phyloP scores from a whole-genome alignment of 2,329 filamentous ascomycete species.

The Chaetomiaceae sp. region DNA sequence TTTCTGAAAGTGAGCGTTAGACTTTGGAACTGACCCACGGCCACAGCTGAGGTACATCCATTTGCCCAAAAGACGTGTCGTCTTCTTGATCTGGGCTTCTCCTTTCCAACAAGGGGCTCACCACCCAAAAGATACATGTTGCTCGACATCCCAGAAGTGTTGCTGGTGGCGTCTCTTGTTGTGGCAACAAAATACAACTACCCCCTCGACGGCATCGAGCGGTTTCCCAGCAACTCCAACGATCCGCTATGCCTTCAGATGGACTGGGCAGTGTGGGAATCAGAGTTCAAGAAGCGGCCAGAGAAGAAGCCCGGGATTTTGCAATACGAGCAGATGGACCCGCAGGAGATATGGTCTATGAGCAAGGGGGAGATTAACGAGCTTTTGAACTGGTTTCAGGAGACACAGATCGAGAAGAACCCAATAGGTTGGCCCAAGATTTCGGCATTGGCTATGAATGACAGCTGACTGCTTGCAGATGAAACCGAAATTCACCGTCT shows the following conservation, averaged over 20 bases:
- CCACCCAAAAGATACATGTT: slow-evolving; percentile 31
- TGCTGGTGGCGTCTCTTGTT: slow-evolving; percentile 66
- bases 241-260: slow-evolving; percentile 59
- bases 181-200: slow-evolving; percentile 75
- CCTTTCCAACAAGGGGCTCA: slow-evolving; percentile 45
- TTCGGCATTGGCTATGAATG: background rate
- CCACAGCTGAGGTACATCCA: slow-evolving; percentile 59
- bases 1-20: background rate
- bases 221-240: slow-evolving; percentile 44
- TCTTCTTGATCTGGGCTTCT: slow-evolving; percentile 50
- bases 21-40: slow-evolving; percentile 33
- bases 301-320: slow-evolving; percentile 23
- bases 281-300: slow-evolving; percentile 39
- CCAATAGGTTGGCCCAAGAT: slow-evolving; percentile 4
- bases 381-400: slow-evolving; percentile 76
- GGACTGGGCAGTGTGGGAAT: slow-evolving; percentile 69
- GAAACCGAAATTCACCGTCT: slow-evolving; percentile 24
- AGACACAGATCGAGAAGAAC: slow-evolving; percentile 48
- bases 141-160: slow-evolving; percentile 67
- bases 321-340: slow-evolving; percentile 28
- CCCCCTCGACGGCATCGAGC: slow-evolving; percentile 60
- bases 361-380: slow-evolving; percentile 60
- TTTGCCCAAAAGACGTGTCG: slow-evolving; percentile 54
- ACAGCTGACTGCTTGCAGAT: slow-evolving; percentile 15
- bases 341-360: slow-evolving; percentile 42